A percentile compares a stretch with the other conserved stretches of the same genome.
phyloP scores from a whole-genome alignment of 169 alveolate genomes.

The Plasmodium knowlesi region DNA sequence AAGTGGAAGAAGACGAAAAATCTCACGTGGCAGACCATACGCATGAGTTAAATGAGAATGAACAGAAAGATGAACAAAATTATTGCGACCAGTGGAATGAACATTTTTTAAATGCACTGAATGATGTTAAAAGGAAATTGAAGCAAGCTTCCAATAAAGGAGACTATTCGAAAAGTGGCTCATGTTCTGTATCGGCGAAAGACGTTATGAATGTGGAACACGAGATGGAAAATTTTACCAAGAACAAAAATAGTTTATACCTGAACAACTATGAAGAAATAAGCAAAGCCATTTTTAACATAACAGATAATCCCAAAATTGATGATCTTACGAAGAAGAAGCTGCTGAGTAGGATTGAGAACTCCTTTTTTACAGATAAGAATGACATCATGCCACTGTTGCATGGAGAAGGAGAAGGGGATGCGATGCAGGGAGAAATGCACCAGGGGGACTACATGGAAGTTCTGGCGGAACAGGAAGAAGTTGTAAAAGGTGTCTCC shows the following conservation, averaged over 20 bases:
- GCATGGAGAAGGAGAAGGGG: background rate
- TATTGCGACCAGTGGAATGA: background rate
- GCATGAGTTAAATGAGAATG: background rate
- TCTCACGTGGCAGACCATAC: background rate
- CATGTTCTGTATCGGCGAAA: background rate
- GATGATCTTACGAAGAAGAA: constrained; percentile 34
- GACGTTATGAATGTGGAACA: background rate
- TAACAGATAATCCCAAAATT: constrained; percentile 4
- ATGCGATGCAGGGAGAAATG: background rate
- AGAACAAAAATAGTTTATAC: constrained; percentile 7
- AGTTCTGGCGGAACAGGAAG: background rate
- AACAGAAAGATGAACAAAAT: background rate
- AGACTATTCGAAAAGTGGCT: constrained; percentile 5
- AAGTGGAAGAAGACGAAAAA: background rate
- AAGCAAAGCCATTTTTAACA: constrained; percentile 8
- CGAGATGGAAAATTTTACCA: background rate
- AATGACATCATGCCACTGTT: constrained; percentile 1
- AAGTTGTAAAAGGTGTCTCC: background rate
- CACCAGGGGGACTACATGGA: background rate
- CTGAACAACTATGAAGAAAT: constrained; percentile 13
- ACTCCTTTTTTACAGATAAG: background rate
- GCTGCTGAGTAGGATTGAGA: background rate
- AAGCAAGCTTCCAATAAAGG: constrained; percentile 7
- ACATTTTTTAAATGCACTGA: background rate
- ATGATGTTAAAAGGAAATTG: background rate